A percentile compares a stretch with the other conserved stretches of the same genome.
phyloP scores from a whole-genome alignment of 305 asterid species.

The Fraxinus greggii region DNA sequence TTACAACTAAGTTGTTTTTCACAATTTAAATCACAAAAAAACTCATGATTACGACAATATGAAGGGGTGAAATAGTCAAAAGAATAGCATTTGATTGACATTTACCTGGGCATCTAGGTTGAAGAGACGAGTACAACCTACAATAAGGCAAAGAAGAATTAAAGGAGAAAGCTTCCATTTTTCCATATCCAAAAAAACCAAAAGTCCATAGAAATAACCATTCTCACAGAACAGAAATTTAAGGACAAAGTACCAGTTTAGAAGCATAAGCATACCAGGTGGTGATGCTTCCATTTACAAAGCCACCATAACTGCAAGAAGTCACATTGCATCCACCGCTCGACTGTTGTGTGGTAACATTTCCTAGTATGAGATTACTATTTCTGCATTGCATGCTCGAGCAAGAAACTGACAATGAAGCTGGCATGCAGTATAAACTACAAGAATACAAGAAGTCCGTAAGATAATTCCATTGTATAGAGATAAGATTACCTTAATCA shows the following conservation, averaged over 20 bases:
- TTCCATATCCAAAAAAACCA: conserved; percentile 1
- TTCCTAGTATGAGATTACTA: conserved; percentile 89
- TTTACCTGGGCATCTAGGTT: conserved; percentile 95
- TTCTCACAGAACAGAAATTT: not conserved
- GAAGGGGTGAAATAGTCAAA: not conserved
- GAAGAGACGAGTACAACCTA: conserved; percentile 74
- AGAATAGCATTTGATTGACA: conserved; percentile 1
- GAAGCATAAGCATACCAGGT: conserved; percentile 49
- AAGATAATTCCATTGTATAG: conserved; percentile 1
- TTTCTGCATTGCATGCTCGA: conserved; percentile 94
- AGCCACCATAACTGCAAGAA: conserved; percentile 79
- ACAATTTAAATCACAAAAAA: not conserved
- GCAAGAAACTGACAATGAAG: conserved; percentile 90
- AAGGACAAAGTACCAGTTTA: not conserved
- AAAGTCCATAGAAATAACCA: not conserved
- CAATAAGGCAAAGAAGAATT: conserved; percentile 22
- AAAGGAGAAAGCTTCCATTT: conserved; percentile 6
- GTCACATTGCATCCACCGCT: conserved; percentile 96
- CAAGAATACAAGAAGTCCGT: conserved; percentile 19
- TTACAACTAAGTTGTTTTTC: not conserved
- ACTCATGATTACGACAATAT: not conserved
- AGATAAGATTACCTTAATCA: not conserved
- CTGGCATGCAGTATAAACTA: conserved; percentile 91
- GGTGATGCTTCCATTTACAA: conserved; percentile 74
- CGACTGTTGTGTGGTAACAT: conserved; percentile 68